phyloP scores from a whole-genome alignment of 1,284 basidiomycete species.

The Sanghuangporus sanghuang region DNA sequence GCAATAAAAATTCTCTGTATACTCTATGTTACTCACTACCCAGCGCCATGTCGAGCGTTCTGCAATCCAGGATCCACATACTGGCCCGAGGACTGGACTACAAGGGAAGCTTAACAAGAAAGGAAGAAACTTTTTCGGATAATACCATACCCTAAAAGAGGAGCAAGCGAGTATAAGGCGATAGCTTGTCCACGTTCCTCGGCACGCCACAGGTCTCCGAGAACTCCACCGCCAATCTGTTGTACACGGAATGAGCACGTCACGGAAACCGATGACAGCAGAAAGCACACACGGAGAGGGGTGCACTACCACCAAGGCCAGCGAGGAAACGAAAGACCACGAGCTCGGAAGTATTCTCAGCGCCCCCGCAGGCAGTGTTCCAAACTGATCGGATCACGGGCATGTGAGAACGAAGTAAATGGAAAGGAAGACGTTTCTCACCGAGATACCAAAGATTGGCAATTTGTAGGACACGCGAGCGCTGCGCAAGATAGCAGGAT shows the following conservation, averaged over 20 bases:
- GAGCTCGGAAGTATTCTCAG: constrained; percentile 49
- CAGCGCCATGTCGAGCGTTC: constrained; percentile 54
- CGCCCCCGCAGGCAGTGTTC: constrained; percentile 65
- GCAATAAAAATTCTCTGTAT: not conserved
- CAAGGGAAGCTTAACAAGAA: too few species aligned
- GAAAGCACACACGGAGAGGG: constrained; percentile 41
- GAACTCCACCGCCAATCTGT: constrained; percentile 61
- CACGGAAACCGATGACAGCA: not conserved
- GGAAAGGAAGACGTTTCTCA: constrained; percentile 25
- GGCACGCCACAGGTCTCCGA: constrained; percentile 66
- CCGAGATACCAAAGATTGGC: constrained; percentile 59
- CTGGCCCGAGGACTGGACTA: constrained; percentile 54
- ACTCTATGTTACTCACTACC: constrained; percentile 42
- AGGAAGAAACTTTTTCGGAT: too few species aligned
- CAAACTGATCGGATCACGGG: constrained; percentile 36
- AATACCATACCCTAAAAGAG: constrained; percentile 37
- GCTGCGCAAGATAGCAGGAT: not conserved
- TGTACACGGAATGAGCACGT: not conserved
- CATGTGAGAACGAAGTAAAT: not conserved
- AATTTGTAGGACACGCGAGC: constrained; percentile 38
- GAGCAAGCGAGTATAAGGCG: constrained; percentile 63
- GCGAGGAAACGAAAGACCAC: constrained; percentile 64
- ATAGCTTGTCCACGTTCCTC: constrained; percentile 67
- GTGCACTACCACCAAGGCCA: constrained; percentile 60
- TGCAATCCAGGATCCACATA: constrained; percentile 54